A percentile compares a stretch with the other conserved stretches of the same genome.
phyloP scores from a whole-genome alignment of 2,329 filamentous ascomycete genomes.

The Hymenotorrendiella dingleyae region DNA sequence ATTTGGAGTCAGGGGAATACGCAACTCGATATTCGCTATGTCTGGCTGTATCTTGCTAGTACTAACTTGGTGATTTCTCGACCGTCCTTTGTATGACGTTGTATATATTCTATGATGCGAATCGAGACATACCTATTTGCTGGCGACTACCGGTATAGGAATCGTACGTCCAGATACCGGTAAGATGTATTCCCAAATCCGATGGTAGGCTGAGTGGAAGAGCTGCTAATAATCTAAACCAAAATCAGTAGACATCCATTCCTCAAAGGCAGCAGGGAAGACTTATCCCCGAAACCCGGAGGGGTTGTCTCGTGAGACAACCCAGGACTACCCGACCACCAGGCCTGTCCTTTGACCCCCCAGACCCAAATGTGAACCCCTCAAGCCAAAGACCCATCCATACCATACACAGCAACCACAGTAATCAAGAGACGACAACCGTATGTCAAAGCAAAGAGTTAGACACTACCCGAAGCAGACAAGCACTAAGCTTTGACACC shows the following conservation, averaged over 20 bases:
- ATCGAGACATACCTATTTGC: too few relatives aligned
- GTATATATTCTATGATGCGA: too few relatives aligned
- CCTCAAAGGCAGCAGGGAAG: not conserved
- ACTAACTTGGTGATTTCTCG: too few relatives aligned
- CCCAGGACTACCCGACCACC: conserved; percentile 29
- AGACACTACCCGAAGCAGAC: conserved; percentile 43
- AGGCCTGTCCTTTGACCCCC: conserved; percentile 22
- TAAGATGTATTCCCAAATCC: too few relatives aligned
- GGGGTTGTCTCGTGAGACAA: conserved; percentile 28
- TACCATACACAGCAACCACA: conserved; percentile 15
- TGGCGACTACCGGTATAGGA: too few relatives aligned
- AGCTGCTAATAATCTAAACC: too few relatives aligned
- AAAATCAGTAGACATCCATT: conserved; percentile 4
- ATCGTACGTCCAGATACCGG: too few relatives aligned
- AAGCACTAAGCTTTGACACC: conserved; percentile 92
- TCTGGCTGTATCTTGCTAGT: too few relatives aligned
- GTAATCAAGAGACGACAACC: conserved; percentile 5
- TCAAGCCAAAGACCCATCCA: conserved; percentile 14
- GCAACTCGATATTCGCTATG: too few relatives aligned
- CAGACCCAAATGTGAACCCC: conserved; percentile 4
- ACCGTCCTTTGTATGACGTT: too few relatives aligned
- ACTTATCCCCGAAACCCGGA: conserved; percentile 31
- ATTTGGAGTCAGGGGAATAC: too few relatives aligned
- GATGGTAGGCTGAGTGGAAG: too few relatives aligned
- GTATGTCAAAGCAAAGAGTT: conserved; percentile 13